Percentiles rank a stretch among this genome's conserved stretches.
These are phyloP conservation scores for Fusarium sp. DNA, from an alignment of 2,329 filamentous ascomycete species.

Conservation along the genomic window DNA sequence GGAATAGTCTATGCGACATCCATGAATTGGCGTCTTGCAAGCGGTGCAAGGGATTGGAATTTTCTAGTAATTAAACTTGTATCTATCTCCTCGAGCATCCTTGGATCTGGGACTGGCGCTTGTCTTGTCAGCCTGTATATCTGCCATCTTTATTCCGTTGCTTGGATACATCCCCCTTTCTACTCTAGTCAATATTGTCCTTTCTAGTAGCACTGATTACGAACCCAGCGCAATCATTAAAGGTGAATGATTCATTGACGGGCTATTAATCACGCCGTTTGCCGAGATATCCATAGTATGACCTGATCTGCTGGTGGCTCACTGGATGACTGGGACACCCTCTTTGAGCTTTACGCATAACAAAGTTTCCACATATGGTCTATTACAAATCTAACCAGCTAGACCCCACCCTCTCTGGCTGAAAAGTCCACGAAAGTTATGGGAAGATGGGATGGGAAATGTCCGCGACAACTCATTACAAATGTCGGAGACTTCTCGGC, in stretches of 20 bases:
- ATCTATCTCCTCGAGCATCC: neutral
- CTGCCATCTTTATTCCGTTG: neutral
- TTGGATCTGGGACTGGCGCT: neutral
- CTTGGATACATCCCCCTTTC: neutral
- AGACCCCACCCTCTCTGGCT: neutral
- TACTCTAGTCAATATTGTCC: neutral
- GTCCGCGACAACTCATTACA: neutral
- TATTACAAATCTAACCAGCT: neutral
- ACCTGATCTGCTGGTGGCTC: neutral
- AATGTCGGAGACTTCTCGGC: neutral
- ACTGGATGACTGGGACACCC: neutral
- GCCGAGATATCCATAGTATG: neutral
- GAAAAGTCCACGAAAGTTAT: neutral
- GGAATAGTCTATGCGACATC: neutral
- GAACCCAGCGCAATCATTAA: neutral
- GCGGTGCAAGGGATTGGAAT: neutral
- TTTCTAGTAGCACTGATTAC: neutral
- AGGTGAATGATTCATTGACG: neutral
- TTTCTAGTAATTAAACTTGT: neutral
- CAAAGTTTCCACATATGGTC: neutral
- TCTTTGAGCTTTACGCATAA: neutral
- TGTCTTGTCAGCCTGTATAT: neutral
- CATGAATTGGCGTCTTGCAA: neutral
- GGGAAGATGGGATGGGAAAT: neutral
- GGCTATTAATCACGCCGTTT: neutral